Evolutionary conservation across 1,139 yeast species (phyloP).

Genomic region (Geotrichum bryndzae): DNA sequence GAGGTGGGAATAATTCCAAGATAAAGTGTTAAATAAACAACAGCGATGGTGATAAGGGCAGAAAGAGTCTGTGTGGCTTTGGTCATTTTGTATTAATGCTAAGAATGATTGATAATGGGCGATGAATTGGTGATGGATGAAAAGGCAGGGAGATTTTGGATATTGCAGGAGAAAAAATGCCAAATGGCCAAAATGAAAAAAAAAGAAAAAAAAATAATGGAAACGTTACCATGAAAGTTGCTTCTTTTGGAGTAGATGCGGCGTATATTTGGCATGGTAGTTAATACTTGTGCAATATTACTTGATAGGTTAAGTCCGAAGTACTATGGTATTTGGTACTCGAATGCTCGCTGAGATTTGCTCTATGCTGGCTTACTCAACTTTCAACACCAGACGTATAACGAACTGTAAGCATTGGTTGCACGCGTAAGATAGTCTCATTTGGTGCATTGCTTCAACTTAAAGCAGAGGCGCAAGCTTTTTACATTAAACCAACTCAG

Average conservation of each 20-base stretch:
- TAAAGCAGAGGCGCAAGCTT: too few relatives aligned
- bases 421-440: too few relatives aligned
- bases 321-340: too few relatives aligned
- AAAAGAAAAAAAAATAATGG: not conserved
- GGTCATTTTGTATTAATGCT: conserved; percentile 43
- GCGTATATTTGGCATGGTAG: not conserved
- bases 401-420: too few relatives aligned
- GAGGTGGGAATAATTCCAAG: conserved; percentile 54
- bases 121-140: too few relatives aligned
- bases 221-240: not conserved
- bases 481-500: too few relatives aligned
- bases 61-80: conserved; percentile 61
- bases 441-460: too few relatives aligned
- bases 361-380: too few relatives aligned
- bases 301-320: too few relatives aligned
- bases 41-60: conserved; percentile 40
- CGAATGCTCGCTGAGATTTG: too few relatives aligned
- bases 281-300: too few relatives aligned
- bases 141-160: not conserved
- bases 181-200: not conserved
- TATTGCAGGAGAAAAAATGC: not conserved
- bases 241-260: not conserved
- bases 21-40: conserved; percentile 50
- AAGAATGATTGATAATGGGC: not conserved
- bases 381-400: too few relatives aligned